Evolutionary conservation across 2,329 filamentous ascomycete species (phyloP).

Genomic region (Zalaria sp.): DNA sequence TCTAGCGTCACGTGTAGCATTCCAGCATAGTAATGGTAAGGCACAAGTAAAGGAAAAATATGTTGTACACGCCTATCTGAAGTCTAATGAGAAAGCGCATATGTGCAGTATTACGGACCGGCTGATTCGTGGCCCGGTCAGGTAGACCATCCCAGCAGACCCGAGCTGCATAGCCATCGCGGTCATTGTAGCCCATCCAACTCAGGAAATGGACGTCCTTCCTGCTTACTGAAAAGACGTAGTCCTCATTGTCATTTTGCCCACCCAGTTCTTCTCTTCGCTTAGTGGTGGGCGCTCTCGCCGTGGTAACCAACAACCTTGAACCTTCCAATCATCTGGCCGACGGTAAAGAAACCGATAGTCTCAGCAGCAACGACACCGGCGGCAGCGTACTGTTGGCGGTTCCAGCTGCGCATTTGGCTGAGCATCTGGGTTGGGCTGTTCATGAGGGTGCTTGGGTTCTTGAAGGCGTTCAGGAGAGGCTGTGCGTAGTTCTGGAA

Average conservation of each 20-base stretch:
- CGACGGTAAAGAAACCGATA: constrained; percentile 93
- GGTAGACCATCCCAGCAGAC: no score
- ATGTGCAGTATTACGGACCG: not conserved
- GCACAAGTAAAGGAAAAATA: not conserved
- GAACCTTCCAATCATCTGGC: constrained; percentile 89
- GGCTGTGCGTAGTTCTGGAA: constrained; percentile 81
- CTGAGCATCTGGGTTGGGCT: constrained; percentile 41
- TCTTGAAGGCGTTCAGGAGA: constrained; percentile 54
- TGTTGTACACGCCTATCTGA: not conserved
- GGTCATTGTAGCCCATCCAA: no score
- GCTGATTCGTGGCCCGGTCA: not conserved
- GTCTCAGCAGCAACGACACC: constrained; percentile 75
- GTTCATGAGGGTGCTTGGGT: constrained; percentile 46
- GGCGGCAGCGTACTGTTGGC: constrained; percentile 54
- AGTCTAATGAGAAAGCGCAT: not conserved
- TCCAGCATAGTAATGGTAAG: no score
- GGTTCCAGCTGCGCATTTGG: constrained; percentile 54
- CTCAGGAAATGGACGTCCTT: no score
- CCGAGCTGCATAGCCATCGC: no score
- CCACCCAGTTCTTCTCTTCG: no score
- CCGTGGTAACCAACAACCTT: constrained; percentile 81
- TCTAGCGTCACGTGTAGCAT: no score
- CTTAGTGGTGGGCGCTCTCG: constrained; percentile 4
- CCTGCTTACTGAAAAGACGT: no score
- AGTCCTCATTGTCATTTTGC: no score